Percentiles rank a stretch among this genome's conserved stretches.
These are phyloP conservation scores for Sporothrix phasma DNA, from an alignment of 2,329 filamentous ascomycete genomes.

Conservation along the genomic window DNA sequence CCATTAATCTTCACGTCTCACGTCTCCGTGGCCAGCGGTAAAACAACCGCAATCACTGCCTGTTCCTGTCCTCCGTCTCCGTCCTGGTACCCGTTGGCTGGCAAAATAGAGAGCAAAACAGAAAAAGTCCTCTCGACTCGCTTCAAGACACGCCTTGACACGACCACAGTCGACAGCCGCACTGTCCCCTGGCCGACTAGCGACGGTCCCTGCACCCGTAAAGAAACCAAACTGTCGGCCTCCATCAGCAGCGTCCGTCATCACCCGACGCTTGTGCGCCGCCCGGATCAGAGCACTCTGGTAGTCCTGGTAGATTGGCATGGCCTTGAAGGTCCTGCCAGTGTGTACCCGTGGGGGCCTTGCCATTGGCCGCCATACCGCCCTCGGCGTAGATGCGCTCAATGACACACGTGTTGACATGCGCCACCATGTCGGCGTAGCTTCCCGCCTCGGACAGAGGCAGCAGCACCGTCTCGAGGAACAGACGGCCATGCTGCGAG, in stretches of 20 bases:
- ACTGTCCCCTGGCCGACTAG: too few species aligned
- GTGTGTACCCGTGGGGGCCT: background rate
- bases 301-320: constrained; percentile 17
- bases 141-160: too few species aligned
- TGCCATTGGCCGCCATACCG: background rate
- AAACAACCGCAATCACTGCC: too few species aligned
- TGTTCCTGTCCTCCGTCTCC: too few species aligned
- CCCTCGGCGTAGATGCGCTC: constrained; percentile 13
- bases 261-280: constrained; percentile 6
- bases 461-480: constrained; percentile 16
- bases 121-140: background rate
- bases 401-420: constrained; percentile 13
- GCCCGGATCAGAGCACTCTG: constrained; percentile 10
- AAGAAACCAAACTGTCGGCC: constrained; percentile 6
- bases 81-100: too few species aligned
- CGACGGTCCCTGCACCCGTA: background rate
- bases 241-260: background rate
- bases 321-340: constrained; percentile 9
- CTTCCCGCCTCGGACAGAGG: constrained; percentile 8
- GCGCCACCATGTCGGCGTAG: constrained; percentile 12
- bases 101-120: too few species aligned
- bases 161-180: too few species aligned
- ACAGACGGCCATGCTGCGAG: constrained; percentile 15
- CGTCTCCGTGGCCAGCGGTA: too few species aligned
- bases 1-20: too few species aligned